These are phyloP conservation scores for Candida freyschussii DNA, from an alignment of 1,139 yeast species.

Conservation along the genomic window DNA sequence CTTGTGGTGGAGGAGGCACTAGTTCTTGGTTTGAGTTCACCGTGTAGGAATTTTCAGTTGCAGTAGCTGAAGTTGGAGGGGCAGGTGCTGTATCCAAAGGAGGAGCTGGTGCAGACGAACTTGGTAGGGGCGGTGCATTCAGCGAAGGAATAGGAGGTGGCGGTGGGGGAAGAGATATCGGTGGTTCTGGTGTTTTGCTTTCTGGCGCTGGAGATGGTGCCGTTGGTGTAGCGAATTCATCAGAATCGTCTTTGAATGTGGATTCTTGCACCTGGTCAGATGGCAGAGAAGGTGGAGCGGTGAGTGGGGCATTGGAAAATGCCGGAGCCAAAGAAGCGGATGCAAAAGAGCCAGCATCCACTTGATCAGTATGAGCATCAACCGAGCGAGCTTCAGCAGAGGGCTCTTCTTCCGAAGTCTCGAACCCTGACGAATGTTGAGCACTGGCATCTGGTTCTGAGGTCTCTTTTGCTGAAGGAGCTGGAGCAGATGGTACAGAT, in stretches of 20 bases:
- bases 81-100: slow-evolving; percentile 1
- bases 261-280: slow-evolving; percentile 8
- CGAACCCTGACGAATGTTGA: background rate
- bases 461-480: slow-evolving; percentile 4
- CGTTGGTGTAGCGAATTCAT: slow-evolving; percentile 13
- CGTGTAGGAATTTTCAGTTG: no score
- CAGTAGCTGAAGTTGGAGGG: slow-evolving; percentile 2
- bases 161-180: slow-evolving; percentile 2
- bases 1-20: no score
- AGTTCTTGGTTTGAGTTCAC: no score
- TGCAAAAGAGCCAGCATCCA: slow-evolving; percentile 3
- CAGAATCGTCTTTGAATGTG: slow-evolving; percentile 4
- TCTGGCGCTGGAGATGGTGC: slow-evolving; percentile 10
- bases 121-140: slow-evolving; percentile 46
- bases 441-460: slow-evolving; percentile 2
- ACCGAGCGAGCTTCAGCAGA: no score
- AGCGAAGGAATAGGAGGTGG: slow-evolving; percentile 10
- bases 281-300: slow-evolving; percentile 5
- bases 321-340: slow-evolving; percentile 1
- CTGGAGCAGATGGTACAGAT: slow-evolving; percentile 6
- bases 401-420: no score
- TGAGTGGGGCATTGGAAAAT: slow-evolving; percentile 34
- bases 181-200: background rate
- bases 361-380: no score
- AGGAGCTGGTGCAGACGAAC: slow-evolving; percentile 49